Evolutionary conservation across 768 basidiomycete species (phyloP), one percentile per base, ranked within the genome.

Genomic region (Russula vinacea): DNA sequence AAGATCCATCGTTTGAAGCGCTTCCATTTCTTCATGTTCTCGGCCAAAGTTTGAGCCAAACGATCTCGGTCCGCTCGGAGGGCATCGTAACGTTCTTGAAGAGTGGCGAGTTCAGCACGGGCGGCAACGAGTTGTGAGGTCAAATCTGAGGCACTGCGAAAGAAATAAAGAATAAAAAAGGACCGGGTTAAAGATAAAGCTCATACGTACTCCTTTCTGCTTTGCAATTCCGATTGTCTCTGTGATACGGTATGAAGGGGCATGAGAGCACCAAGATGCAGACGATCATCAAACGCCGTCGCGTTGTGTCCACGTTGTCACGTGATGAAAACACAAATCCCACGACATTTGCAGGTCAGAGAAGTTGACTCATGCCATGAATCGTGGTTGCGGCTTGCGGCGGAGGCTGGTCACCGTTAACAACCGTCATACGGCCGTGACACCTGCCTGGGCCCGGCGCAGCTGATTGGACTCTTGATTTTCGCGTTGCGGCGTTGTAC

Each of bases 401-500:
- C 29, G 29, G 29, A 29, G 29, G n/a, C n/a, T n/a, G n/a, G 29
- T 29, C 29, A 35, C 35, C 35, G 35, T 35, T 10, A 35, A 35
- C 35, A 35, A 7, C 10, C 40, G 40, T 42, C 40, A 42, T 17
- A 42, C 40, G 8, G 16, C 17, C 8, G 19, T 44, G 42, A 8
- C 6, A 44, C 35, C 35, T 7, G 10, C 6, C 35, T 35, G 35
- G 35, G 6, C 35, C 35, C 35, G 35, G 53, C 39, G 14, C 60
- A 62, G 35, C 49, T 52, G 7, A 65, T 73, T 26, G 75, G 65
- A 2, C 62, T 75, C 14, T 26, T n/a, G n/a, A n/a, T n/a, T n/a
- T n/a, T n/a, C n/a, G 68, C 1, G 71, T 79, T 37, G 74, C 76
- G 17, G 63, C 64, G 6, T 77, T 74, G 17, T 80, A 78, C 58